Conservation (phyloP, 179 eudicot species). For the Beta lomatogona region DNA sequence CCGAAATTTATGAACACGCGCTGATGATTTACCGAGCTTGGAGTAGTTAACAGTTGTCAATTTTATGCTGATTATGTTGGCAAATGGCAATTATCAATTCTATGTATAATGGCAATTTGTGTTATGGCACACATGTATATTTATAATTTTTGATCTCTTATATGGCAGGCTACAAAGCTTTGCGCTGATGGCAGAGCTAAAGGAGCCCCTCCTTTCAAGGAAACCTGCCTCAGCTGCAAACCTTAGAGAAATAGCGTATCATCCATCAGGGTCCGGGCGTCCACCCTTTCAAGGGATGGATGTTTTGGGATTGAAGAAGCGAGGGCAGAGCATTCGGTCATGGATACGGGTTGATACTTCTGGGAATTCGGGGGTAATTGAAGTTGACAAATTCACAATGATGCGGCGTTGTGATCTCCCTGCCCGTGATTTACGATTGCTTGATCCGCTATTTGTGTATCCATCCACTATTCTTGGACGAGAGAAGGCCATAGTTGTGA, state of each 20-base stretch:
- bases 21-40: not conserved
- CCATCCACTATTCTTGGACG: constrained; percentile 95
- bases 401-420: constrained; percentile 97
- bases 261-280: constrained; percentile 74
- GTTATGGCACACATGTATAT: no score
- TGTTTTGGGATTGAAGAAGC: constrained; percentile 76
- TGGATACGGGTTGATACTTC: constrained; percentile 86
- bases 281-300: constrained; percentile 55
- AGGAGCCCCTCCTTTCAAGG: constrained; percentile 73
- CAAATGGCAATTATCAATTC: not conserved
- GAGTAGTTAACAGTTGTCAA: not conserved
- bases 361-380: constrained; percentile 80
- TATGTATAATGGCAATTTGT: no score
- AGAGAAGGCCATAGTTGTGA: constrained; percentile 96
- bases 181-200: constrained; percentile 65
- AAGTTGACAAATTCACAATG: constrained; percentile 90
- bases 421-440: constrained; percentile 87
- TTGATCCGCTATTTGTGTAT: constrained; percentile 90
- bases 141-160: not conserved
- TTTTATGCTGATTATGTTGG: not conserved
- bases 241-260: constrained; percentile 59
- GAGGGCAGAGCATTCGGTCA: constrained; percentile 86
- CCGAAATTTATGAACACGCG: not conserved
- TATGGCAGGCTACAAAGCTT: constrained; percentile 22
- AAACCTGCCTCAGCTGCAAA: constrained; percentile 76